A percentile compares a stretch with the other conserved stretches of the same genome.
phyloP scores from a whole-genome alignment of 441 rosid genomes.

The Populus hybrid region DNA sequence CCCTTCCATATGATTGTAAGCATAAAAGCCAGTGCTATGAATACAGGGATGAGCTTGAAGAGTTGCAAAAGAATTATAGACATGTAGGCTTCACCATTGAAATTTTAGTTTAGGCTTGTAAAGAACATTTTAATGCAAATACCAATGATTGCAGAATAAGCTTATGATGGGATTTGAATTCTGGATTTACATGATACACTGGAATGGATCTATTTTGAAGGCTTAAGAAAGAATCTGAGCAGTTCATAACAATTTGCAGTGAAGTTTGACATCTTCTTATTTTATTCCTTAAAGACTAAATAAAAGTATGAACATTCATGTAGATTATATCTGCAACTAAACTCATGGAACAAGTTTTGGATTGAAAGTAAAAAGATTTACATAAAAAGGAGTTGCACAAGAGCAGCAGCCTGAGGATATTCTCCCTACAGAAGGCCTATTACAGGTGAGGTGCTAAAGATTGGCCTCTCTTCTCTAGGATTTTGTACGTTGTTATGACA shows the following conservation, averaged over 20 bases:
- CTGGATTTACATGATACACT: background rate
- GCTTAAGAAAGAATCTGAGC: background rate
- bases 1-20: background rate
- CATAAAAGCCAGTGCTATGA: background rate
- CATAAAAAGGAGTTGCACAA: slow-evolving; percentile 8
- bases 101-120: background rate
- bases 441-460: slow-evolving; percentile 47
- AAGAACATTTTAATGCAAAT: background rate
- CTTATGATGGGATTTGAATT: background rate
- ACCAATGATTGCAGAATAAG: background rate
- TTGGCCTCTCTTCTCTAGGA: slow-evolving; percentile 39
- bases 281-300: background rate
- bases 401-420: background rate
- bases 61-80: background rate
- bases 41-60: background rate
- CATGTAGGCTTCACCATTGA: background rate
- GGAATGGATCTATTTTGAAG: background rate
- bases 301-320: background rate
- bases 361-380: slow-evolving; percentile 15
- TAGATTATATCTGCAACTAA: slow-evolving; percentile 4
- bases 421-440: slow-evolving; percentile 37
- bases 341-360: background rate
- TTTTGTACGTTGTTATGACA: slow-evolving; percentile 34
- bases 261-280: background rate
- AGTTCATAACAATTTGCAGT: background rate